These are phyloP conservation scores for Lactuca saligna DNA, from an alignment of 129 eudicot species.

Conservation along the genomic window DNA sequence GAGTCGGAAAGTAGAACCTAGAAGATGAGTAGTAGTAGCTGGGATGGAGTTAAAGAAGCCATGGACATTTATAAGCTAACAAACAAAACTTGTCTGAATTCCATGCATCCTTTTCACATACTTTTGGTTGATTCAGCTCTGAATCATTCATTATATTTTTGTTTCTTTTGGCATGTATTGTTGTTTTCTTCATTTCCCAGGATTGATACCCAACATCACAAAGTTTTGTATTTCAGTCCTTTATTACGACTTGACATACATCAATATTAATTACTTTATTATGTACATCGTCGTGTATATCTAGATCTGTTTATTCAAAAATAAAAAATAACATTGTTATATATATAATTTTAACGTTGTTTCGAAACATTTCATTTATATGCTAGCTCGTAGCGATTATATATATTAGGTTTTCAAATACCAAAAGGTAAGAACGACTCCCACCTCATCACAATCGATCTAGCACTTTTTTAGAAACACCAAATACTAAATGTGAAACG, in stretches of 20 bases:
- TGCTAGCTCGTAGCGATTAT: no score
- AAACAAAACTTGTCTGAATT: slow-evolving; percentile 16
- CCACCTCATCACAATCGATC: no score
- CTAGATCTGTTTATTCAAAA: background rate
- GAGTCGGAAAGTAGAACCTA: background rate
- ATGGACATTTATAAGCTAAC: slow-evolving; percentile 18
- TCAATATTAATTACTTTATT: background rate
- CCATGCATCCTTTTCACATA: slow-evolving; percentile 25
- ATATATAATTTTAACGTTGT: no score
- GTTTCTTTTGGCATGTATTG: slow-evolving; percentile 28
- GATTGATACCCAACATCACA: slow-evolving; percentile 22
- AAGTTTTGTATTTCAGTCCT: slow-evolving; percentile 18
- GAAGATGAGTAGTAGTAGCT: slow-evolving; percentile 22
- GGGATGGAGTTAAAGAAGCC: slow-evolving; percentile 25
- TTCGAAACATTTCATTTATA: no score
- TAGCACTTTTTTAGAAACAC: no score
- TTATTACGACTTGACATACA: slow-evolving; percentile 16
- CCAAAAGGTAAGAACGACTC: no score
- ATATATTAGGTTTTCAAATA: no score
- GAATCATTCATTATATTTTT: slow-evolving; percentile 24
- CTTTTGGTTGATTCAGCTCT: slow-evolving; percentile 1
- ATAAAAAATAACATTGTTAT: no score
- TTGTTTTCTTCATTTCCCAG: slow-evolving; percentile 29
- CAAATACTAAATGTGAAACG: no score
- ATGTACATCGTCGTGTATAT: background rate